Conservation (phyloP, 192 early-diverging fungal species). For the Backusella luteola region DNA sequence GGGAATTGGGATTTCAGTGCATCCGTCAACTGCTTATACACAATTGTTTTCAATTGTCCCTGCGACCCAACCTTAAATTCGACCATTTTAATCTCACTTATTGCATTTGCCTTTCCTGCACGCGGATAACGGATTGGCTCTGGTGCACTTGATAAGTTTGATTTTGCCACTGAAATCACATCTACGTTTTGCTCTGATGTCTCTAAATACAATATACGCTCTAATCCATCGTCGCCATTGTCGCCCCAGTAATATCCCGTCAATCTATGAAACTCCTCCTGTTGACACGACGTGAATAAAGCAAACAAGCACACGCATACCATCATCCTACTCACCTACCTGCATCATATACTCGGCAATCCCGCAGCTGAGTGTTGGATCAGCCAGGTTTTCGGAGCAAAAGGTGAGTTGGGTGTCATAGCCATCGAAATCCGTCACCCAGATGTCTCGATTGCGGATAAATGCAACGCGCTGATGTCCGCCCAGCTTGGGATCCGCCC, state of each 20-base stretch:
- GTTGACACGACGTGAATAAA: background rate
- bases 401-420: slow-evolving; percentile 60
- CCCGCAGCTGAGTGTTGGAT: slow-evolving; percentile 52
- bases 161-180: slow-evolving; percentile 27
- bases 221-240: background rate
- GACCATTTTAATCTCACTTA: slow-evolving; percentile 49
- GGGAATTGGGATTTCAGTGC: slow-evolving; percentile 51
- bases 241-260: slow-evolving; percentile 65
- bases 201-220: slow-evolving; percentile 60
- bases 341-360: slow-evolving; percentile 73
- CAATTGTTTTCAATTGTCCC: slow-evolving; percentile 19
- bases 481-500: slow-evolving; percentile 57
- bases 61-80: slow-evolving; percentile 43
- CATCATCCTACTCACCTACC: slow-evolving; percentile 10
- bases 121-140: slow-evolving; percentile 57
- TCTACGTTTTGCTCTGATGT: slow-evolving; percentile 59
- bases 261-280: slow-evolving; percentile 67
- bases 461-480: slow-evolving; percentile 55
- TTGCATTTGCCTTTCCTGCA: slow-evolving; percentile 58
- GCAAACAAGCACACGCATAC: background rate
- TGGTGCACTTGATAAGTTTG: slow-evolving; percentile 18
- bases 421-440: slow-evolving; percentile 51
- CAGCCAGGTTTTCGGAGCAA: slow-evolving; percentile 34
- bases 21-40: slow-evolving; percentile 47
- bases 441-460: slow-evolving; percentile 61